Base-by-base conservation (phyloP, 164 flowering plant genomes). In the Berberis vulgaris region DNA sequence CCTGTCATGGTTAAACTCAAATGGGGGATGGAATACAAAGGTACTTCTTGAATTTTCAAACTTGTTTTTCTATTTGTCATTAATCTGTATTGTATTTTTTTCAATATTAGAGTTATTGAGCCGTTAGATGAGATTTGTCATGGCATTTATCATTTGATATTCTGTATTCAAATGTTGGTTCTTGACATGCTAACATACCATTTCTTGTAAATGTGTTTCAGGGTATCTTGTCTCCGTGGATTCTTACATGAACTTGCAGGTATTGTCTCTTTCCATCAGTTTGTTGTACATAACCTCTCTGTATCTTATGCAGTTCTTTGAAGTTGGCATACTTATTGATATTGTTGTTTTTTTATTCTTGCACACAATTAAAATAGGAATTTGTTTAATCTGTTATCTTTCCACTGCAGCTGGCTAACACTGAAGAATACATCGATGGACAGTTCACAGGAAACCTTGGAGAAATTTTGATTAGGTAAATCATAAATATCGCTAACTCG, bases 11-110 rank as follows among this genome's bases (percentile, higher is more conserved):
- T 89, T 7, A 91, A 91, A 71, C 89, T 91, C 47, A 91, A 91
- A 70, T 91, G 96, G 96, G 98, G 97, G 71, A 89, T 91, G 96
- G 96, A 91, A 61, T 91, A 91, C 77, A 87, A 91, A 84, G 96
- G 96, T 87, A 65, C 39, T 62, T 52, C 39, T 9, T 56, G 13
- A 7, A 7, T 4, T 52, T 10, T 65, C 39, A 3, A 60, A 3
- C n/a, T 4, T 26, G 1, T 12, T 59, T n/a, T 44, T 6, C 13
- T n/a, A 44, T 12, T 45, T 12, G 26, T 26, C 26, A 26, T 26
- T 26, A 26, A 26, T 26, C 26, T 26, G 26, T 26, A 26, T 26
- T 26, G 26, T 26, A 26, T 26, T 26, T 26, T 26, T 26, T 26
- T 26, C 26, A 26, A 26, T 26, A 26, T 26, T 26, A 26, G 26